These are phyloP conservation scores for Arabidopsis suecica DNA, from an alignment of 345 rosid species.

Conservation along the genomic window DNA sequence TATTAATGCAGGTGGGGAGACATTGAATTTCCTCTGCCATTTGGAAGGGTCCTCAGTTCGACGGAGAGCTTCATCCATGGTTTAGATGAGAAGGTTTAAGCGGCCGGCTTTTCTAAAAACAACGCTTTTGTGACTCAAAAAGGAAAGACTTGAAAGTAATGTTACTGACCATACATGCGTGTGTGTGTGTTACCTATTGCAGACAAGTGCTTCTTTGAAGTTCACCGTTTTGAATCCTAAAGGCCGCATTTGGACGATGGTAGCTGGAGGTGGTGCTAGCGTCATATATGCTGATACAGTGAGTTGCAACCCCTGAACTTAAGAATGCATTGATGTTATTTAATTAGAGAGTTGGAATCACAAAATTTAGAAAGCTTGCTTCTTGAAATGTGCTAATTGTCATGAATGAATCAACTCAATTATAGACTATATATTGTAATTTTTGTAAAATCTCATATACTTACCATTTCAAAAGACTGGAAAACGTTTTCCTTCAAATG, in stretches of 20 bases:
- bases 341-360: not conserved
- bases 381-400: not conserved
- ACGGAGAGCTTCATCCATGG: slow-evolving; percentile 82
- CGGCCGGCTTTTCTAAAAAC: not conserved
- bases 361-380: not conserved
- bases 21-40: slow-evolving; percentile 87
- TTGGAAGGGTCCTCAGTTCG: slow-evolving; percentile 89
- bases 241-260: slow-evolving; percentile 99
- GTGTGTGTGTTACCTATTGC: slow-evolving; percentile 32
- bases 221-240: slow-evolving; percentile 93
- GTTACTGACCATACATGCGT: slow-evolving; percentile 5
- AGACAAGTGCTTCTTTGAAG: slow-evolving; percentile 97
- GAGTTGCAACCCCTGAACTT: slow-evolving; percentile 37
- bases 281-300: slow-evolving; percentile 98
- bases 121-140: not conserved
- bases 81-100: slow-evolving; percentile 88
- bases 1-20: slow-evolving; percentile 76
- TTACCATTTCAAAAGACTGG: not conserved
- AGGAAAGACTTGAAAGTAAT: not conserved
- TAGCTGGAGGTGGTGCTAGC: slow-evolving; percentile 99
- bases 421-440: not conserved
- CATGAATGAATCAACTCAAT: not conserved
- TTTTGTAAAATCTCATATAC: not conserved
- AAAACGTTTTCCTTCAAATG: not conserved
- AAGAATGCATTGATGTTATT: not conserved